These are phyloP conservation scores for Coemansia sp. DNA, from an alignment of 192 early-diverging fungal species.

Conservation along the genomic window DNA sequence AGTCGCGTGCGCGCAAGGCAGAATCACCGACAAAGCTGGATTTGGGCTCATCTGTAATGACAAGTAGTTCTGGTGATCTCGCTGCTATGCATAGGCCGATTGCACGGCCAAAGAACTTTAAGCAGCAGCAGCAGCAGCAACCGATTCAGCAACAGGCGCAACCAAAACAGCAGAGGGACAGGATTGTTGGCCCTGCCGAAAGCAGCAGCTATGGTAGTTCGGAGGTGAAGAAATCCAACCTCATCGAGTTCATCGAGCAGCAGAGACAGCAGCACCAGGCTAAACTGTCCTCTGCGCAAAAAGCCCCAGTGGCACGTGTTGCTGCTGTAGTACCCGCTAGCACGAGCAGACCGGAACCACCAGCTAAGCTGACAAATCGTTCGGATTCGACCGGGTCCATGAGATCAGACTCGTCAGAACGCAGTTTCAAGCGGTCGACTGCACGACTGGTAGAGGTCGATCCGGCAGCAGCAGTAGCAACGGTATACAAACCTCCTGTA, in stretches of 20 bases:
- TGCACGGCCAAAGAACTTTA: constrained; percentile 8
- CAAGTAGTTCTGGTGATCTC: neutral
- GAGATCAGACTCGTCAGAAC: constrained; percentile 40
- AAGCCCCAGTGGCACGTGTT: neutral
- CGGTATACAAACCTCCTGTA: neutral
- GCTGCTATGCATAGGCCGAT: constrained; percentile 2
- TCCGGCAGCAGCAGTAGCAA: neutral
- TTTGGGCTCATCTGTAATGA: neutral
- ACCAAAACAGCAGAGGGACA: neutral
- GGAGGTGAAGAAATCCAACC: constrained; percentile 26
- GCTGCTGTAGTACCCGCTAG: neutral
- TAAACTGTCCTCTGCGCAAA: neutral
- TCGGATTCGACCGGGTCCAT: constrained; percentile 15
- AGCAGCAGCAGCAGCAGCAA: constrained; percentile 12
- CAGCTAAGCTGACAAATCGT: neutral
- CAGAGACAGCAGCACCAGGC: constrained; percentile 21
- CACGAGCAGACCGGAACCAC: neutral
- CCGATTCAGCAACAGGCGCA: neutral
- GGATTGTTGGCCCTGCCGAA: neutral
- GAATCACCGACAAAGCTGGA: constrained; percentile 9
- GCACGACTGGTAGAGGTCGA: constrained; percentile 43
- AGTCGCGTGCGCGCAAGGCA: constrained; percentile 8
- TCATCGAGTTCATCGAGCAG: constrained; percentile 53
- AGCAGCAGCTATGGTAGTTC: neutral
- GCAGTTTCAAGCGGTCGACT: constrained; percentile 50